These are phyloP conservation scores for Huntiella abstrusa DNA, from an alignment of 2,329 filamentous ascomycete genomes.

Conservation along the genomic window DNA sequence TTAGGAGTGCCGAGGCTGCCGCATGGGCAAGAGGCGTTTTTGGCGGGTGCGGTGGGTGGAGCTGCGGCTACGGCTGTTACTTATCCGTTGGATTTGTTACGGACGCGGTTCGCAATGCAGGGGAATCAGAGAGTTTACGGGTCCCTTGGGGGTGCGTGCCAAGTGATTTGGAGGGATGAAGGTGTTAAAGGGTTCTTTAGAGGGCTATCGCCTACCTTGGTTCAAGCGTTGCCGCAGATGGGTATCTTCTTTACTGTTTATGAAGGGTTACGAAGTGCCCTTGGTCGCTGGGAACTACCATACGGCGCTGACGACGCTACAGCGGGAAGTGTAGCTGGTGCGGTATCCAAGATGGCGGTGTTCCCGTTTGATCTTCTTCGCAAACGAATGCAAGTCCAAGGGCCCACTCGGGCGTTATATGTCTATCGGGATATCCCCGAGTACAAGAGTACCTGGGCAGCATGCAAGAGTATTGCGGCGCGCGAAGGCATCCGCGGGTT, in stretches of 20 bases:
- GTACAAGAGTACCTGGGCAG: conserved; percentile 49
- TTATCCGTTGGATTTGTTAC: conserved; percentile 82
- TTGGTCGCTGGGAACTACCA: conserved; percentile 37
- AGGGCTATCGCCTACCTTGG: conserved; percentile 61
- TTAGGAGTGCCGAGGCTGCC: conserved; percentile 31
- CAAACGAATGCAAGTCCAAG: conserved; percentile 89
- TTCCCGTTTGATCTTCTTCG: conserved; percentile 86
- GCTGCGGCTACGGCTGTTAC: conserved; percentile 65
- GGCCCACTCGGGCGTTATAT: conserved; percentile 62
- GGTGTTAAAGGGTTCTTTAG: conserved; percentile 70
- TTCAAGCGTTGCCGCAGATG: conserved; percentile 91
- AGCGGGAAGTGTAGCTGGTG: conserved; percentile 61
- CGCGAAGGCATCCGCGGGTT: conserved; percentile 62
- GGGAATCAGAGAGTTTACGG: conserved; percentile 62
- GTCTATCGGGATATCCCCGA: conserved; percentile 76
- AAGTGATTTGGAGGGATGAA: conserved; percentile 57
- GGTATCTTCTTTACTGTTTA: conserved; percentile 87
- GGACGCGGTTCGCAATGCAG: conserved; percentile 93
- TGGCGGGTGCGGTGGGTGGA: conserved; percentile 67
- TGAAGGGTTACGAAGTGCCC: conserved; percentile 48
- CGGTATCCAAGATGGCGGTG: conserved; percentile 71
- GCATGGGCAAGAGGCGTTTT: conserved; percentile 55
- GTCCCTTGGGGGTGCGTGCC: conserved; percentile 48
- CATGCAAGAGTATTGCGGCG: conserved; percentile 47
- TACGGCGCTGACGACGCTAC: conserved; percentile 68